A percentile compares a stretch with the other conserved stretches of the same genome.
Evolutionary conservation across 139 green algal genomes (phyloP).

Genomic region (Pseudopediastrum boryanum): DNA sequence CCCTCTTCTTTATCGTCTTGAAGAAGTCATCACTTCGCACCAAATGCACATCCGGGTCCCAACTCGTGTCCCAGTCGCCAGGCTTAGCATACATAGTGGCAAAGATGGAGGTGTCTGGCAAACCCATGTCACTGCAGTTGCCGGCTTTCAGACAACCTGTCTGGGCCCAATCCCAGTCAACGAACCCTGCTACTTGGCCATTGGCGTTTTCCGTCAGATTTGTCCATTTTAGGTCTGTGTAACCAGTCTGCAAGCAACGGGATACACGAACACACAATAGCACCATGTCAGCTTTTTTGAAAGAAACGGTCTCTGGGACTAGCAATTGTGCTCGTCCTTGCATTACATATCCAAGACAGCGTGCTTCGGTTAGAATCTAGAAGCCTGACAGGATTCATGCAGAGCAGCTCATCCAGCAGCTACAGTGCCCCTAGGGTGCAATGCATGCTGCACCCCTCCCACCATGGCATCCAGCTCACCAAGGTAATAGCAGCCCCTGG

Average conservation of each 20-base stretch:
- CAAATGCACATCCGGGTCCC: conserved; percentile 90
- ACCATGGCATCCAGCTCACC: no score
- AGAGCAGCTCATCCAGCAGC: no score
- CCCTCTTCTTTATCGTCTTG: conserved; percentile 45
- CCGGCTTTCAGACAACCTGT: conserved; percentile 33
- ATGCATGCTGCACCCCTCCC: no score
- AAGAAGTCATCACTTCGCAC: conserved; percentile 83
- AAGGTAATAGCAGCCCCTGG: no score
- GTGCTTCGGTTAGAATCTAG: no score
- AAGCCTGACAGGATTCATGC: no score
- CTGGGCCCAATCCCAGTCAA: conserved; percentile 94
- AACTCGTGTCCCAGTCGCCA: conserved; percentile 67
- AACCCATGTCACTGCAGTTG: conserved; percentile 12
- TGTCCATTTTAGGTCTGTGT: conserved; percentile 56
- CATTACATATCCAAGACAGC: no score
- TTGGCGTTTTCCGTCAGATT: conserved; percentile 82
- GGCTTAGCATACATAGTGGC: conserved; percentile 83
- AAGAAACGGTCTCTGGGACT: no score
- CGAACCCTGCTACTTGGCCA: conserved; percentile 79
- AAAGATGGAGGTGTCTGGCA: conserved; percentile 65
- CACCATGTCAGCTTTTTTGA: no score
- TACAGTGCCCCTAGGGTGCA: no score
- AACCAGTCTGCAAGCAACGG: conserved; percentile 6
- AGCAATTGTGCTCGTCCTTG: no score
- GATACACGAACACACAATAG: neutral